phyloP scores from a whole-genome alignment of 139 green algal species.

The Closterium sp. region DNA sequence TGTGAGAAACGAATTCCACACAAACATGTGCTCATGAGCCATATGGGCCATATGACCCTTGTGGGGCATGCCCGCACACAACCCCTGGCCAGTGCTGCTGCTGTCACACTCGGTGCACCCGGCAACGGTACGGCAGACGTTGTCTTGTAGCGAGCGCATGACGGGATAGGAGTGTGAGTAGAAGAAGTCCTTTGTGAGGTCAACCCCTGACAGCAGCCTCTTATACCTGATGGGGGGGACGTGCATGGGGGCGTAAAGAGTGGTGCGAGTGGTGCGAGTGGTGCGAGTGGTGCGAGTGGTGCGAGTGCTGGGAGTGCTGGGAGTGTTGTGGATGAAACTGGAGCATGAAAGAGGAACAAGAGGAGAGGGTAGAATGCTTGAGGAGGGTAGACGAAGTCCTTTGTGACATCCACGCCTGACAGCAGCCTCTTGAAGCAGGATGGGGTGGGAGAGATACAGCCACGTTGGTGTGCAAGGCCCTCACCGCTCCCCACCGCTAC shows the following conservation, averaged over 20 bases:
- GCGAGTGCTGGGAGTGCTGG: too few species aligned
- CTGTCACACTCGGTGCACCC: neutral
- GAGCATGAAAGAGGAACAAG: too few species aligned
- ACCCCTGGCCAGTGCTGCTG: neutral
- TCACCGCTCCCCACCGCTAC: neutral
- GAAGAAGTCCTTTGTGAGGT: slow-evolving; percentile 90
- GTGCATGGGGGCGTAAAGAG: too few species aligned
- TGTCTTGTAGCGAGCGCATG: slow-evolving; percentile 48
- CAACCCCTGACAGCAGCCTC: slow-evolving; percentile 76
- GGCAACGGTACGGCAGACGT: slow-evolving; percentile 1
- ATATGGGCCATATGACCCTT: neutral
- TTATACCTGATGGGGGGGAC: slow-evolving; percentile 48
- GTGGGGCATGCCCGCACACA: neutral
- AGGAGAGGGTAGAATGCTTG: neutral
- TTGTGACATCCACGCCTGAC: too few species aligned
- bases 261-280: too few species aligned
- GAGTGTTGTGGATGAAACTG: too few species aligned
- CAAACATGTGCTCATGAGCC: slow-evolving; percentile 72
- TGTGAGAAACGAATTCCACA: slow-evolving; percentile 91
- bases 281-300: too few species aligned
- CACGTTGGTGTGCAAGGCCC: too few species aligned
- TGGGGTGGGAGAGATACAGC: too few species aligned
- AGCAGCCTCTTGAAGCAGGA: too few species aligned
- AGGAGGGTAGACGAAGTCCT: too few species aligned
- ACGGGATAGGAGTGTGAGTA: slow-evolving; percentile 86